Base-by-base conservation (phyloP, 2,329 filamentous ascomycete species). In the Colletotrichum orchidophilum region DNA sequence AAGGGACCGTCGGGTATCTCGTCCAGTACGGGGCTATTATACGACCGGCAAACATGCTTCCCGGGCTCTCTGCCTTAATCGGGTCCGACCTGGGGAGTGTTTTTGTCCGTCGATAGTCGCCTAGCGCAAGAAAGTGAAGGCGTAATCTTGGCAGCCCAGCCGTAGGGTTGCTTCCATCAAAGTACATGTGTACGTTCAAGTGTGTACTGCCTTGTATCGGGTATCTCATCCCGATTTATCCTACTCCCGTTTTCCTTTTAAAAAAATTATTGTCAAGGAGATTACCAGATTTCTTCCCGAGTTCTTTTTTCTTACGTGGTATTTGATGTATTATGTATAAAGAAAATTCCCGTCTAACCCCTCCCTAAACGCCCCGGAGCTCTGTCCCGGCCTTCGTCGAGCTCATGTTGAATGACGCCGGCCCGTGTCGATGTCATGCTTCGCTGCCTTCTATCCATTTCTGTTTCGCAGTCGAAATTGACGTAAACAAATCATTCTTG, bases 321-420 rank as follows among this genome's bases (percentile, higher is more conserved):
- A 35, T 50, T 35, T 18, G 33, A 33, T 31, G 27, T 9, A 4
- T 12, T 35, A 12, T 24, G 15, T 52, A 13, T 31, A 39, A 31
- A 52, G 9, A 50, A 18, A 70, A 33, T 27, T 4, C 35, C 52
- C 42, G 26, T 67, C 62, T 59, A 71, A 52, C 24, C 27, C 35
- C 11, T 21, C 49, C 8, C 52, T 42, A 62, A 68, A 72, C 67
- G 70, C 70, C 66, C 66, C 62, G 57, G 60, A 66, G 62, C 62
- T 72, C 61, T 57, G 61, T 63, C 60, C 50, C 35, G 61, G 66
- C 66, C 66, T 72, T 70, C 66, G 70, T 72, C 66, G 78, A 79
- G 78, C 78, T 77, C 79, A 80, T 80, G 79, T 80, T 78, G 77
- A 80, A 80, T 80, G 77, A 74, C 73, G 73, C 71, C 73, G 73